Percentiles rank a stretch among this genome's conserved stretches.
Conservation (phyloP, 805 yeast species). For the Brettanomyces anomalus region DNA sequence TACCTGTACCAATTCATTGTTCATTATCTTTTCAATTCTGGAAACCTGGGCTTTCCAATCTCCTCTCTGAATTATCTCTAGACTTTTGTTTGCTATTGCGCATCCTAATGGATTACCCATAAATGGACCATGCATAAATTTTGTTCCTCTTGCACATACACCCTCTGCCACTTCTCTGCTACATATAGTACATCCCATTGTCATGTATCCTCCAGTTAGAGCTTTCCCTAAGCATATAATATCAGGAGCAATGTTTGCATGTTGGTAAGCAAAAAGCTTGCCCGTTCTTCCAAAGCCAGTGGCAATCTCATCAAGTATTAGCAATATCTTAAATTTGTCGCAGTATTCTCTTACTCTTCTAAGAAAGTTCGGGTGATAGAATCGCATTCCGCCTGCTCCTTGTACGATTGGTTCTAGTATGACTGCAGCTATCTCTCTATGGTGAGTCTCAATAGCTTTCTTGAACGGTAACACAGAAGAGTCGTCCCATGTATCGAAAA, state of each 20-base stretch:
- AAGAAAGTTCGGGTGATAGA: conserved; percentile 9
- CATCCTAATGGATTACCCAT: too few species aligned
- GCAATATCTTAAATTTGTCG: conserved; percentile 37
- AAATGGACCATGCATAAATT: too few species aligned
- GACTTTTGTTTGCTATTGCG: too few species aligned
- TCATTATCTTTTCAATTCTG: conserved; percentile 2
- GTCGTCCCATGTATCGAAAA: too few species aligned
- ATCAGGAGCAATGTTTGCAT: conserved; percentile 34
- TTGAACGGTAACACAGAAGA: too few species aligned
- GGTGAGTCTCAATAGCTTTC: conserved; percentile 3
- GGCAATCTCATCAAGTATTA: conserved; percentile 46
- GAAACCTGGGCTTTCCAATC: conserved; percentile 3
- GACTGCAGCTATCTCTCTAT: conserved; percentile 9
- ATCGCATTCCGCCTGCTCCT: conserved; percentile 14
- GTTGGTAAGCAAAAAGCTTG: conserved; percentile 39
- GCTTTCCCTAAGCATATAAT: conserved; percentile 39
- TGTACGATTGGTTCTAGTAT: conserved; percentile 13
- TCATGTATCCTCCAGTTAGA: conserved; percentile 34
- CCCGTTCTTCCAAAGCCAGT: conserved; percentile 48
- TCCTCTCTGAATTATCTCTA: conserved; percentile 4
- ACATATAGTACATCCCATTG: conserved; percentile 5
- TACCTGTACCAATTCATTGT: not conserved
- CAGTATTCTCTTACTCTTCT: conserved; percentile 30
- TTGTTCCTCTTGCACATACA: conserved; percentile 5
- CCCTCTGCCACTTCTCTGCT: conserved; percentile 5